Conservation (phyloP, 208 protist genomes). For the Acanthamoeba royreba region DNA sequence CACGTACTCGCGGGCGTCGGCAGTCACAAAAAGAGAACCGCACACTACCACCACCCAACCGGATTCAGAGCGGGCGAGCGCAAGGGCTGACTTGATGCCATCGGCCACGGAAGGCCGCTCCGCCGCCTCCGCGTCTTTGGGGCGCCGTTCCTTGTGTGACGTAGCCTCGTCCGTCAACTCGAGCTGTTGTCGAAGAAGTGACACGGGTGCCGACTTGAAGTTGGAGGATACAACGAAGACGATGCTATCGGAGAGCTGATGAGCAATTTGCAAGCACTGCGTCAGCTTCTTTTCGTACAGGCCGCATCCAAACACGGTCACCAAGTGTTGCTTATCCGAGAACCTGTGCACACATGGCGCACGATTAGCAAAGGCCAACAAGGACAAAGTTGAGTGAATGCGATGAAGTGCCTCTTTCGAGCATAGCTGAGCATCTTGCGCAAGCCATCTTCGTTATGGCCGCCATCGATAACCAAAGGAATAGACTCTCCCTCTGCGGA, state of each 20-base stretch:
- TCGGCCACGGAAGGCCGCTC: neutral
- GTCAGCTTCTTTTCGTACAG: neutral
- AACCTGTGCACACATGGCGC: neutral
- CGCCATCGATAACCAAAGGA: neutral
- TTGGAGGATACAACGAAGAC: neutral
- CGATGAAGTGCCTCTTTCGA: neutral
- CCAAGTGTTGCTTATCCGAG: neutral
- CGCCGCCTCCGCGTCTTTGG: neutral
- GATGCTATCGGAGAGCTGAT: neutral
- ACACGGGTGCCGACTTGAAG: neutral
- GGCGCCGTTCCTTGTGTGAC: neutral
- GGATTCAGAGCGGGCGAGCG: neutral
- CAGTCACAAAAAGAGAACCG: neutral
- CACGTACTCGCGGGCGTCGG: neutral
- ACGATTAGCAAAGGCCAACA: neutral
- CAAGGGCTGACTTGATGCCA: neutral
- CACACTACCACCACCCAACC: neutral
- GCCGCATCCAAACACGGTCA: neutral
- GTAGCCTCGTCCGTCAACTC: neutral
- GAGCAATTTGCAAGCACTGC: neutral
- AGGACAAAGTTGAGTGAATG: neutral
- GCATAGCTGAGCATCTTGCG: neutral
- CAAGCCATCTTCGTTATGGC: neutral
- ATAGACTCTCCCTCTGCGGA: too few relatives aligned
- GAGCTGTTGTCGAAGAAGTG: neutral